Evolutionary conservation across 176 grass and related monocot species (phyloP).

Genomic region (Hyparrhenia diplandra): DNA sequence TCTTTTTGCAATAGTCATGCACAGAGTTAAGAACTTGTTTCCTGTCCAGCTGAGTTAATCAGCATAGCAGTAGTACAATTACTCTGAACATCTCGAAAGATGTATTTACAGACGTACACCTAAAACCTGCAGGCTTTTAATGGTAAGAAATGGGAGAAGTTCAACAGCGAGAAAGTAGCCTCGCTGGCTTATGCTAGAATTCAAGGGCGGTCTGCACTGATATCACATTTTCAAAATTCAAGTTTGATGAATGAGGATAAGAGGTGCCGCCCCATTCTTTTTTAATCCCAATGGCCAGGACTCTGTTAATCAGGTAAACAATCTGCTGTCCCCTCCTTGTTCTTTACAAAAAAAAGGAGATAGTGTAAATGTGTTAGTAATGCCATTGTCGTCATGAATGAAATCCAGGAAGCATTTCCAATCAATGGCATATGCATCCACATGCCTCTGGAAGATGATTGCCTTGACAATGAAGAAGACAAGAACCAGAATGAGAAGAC

Average conservation of each 20-base stretch:
- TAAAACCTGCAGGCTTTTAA: conserved; percentile 65
- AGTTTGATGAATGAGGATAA: conserved; percentile 99
- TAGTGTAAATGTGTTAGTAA: not conserved
- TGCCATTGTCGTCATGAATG: not conserved
- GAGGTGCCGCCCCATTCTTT: conserved; percentile 91
- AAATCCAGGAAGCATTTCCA: conserved; percentile 58
- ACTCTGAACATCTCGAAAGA: conserved; percentile 8
- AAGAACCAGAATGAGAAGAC: conserved; percentile 20
- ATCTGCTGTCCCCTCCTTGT: not conserved
- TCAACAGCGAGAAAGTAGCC: conserved; percentile 97
- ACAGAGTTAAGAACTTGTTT: not conserved
- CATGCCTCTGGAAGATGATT: conserved; percentile 44
- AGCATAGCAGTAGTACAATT: not conserved
- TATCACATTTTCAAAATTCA: conserved; percentile 92
- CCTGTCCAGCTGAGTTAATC: not conserved
- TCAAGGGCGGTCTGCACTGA: conserved; percentile 71
- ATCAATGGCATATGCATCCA: conserved; percentile 56
- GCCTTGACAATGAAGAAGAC: conserved; percentile 38
- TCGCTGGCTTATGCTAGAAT: conserved; percentile 92
- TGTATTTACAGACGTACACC: not conserved
- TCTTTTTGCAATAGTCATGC: not conserved
- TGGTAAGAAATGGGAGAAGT: conserved; percentile 99
- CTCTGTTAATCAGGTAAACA: conserved; percentile 55
- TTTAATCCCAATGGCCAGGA: conserved; percentile 62
- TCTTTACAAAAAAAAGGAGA: not conserved